Conservation (phyloP, 768 basidiomycete genomes). For the Russula foetens region DNA sequence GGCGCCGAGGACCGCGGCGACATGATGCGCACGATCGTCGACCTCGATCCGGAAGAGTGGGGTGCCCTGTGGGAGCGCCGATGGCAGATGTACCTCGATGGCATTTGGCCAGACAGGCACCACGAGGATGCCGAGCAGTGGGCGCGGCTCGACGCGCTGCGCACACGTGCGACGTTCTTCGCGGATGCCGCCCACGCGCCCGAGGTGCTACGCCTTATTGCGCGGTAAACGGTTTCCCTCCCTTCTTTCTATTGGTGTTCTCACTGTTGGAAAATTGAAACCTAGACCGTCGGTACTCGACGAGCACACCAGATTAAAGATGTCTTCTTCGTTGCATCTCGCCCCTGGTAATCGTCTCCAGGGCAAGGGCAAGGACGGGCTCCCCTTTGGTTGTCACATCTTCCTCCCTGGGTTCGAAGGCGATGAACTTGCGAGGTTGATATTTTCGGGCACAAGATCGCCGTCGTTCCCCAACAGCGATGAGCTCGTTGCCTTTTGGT, state of each 20-base stretch:
- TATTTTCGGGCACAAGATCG: conserved; percentile 17
- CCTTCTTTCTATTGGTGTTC: not conserved
- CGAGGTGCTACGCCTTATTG: conserved; percentile 12
- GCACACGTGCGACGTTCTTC: conserved; percentile 9
- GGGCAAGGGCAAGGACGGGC: not conserved
- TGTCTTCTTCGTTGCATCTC: conserved; percentile 10
- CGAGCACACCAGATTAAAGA: not conserved
- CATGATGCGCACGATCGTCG: conserved; percentile 15
- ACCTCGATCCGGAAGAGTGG: conserved; percentile 19
- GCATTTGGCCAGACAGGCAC: conserved; percentile 7
- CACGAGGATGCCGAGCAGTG: conserved; percentile 13
- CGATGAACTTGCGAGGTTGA: conserved; percentile 14
- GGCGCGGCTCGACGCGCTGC: conserved; percentile 16
- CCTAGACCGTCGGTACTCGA: conserved; percentile 17
- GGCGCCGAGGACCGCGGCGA: conserved; percentile 9
- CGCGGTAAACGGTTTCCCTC: not conserved
- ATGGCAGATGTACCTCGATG: conserved; percentile 19
- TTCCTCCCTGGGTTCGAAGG: conserved; percentile 6
- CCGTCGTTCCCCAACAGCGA: conserved; percentile 13
- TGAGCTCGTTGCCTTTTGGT: conserved; percentile 19
- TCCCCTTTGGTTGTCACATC: conserved; percentile 15
- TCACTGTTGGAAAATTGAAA: not conserved
- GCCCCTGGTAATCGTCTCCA: not conserved
- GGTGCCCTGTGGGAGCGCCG: conserved; percentile 10
- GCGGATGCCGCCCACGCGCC: conserved; percentile 10